Base-by-base conservation (phyloP, 805 yeast species). In the Cyberlindnera xishuangbannaensis region DNA sequence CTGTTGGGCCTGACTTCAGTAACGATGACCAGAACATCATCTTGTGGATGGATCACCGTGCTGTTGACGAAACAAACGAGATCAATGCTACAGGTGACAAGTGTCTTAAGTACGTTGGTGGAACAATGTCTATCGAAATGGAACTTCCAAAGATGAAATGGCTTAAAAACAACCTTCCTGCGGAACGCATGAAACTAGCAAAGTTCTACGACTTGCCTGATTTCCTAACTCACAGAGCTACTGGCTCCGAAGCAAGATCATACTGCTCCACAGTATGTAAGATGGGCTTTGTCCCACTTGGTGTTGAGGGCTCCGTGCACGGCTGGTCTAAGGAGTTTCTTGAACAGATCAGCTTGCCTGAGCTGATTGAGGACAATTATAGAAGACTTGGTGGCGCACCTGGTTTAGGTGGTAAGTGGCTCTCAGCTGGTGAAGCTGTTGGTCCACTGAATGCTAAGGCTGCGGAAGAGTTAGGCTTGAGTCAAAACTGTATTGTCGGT, bases 11-110 rank as follows among this genome's bases (percentile, higher is more conserved):
- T 2, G 84, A 88, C 54, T 90, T 85, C 56, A 43, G 60, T 21
- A 78, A 85, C 49, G 46, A 64, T 29, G 71, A 71, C 41, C 95
- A 88, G 54, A 87, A 92, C 59, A 80, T 92, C 50, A 77, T 92
- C 33, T 62, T 92, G 43, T 92, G 98, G 98, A 90, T 92, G 97
- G 98, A 92, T 63, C 98, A 92, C 59, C 73, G 98, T 43, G 97
- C 97, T 0, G 78, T 70, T 12, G 64, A 67, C 7, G 96, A 90
- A 55, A 87, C 96, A 11, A 64, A 75, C 36, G 73, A 65, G 36
- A 87, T 92, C 56, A 90, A 90, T 59, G 74, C 79, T 26, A 82
- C 95, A 0, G 71, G 72, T 22, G 94, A 86, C 53, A 76, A 73
- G 51, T 76, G 84, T 37, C 69, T 92, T 51, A 82, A 84, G 56